These are phyloP conservation scores for Stentor roeselii DNA, from an alignment of 73 alveolate genomes.

Conservation along the genomic window DNA sequence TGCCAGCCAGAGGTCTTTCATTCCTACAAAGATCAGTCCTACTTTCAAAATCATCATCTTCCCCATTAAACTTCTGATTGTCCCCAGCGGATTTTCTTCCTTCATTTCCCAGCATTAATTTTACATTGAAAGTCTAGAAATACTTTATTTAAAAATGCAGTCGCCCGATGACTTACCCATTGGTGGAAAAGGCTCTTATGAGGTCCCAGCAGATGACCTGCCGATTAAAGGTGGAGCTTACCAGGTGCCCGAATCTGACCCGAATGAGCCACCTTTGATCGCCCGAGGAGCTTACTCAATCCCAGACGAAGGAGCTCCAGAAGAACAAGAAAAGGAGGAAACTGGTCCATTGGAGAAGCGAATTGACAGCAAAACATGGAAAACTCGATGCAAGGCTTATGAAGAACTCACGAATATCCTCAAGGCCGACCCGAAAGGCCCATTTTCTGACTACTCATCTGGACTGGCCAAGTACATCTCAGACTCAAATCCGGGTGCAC, in stretches of 20 bases:
- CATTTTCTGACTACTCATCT: conserved; percentile 48
- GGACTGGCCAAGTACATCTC: conserved; percentile 50
- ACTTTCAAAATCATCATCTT: background rate
- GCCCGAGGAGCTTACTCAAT: background rate
- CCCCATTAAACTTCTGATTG: background rate
- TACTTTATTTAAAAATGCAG: conserved; percentile 6
- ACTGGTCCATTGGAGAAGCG: conserved; percentile 51
- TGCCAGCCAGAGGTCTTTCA: conserved; percentile 8
- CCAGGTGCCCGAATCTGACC: background rate
- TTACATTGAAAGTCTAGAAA: background rate
- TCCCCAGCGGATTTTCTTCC: background rate
- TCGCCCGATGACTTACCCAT: background rate
- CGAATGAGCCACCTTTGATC: background rate
- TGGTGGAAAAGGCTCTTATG: background rate
- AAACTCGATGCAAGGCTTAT: conserved; percentile 47
- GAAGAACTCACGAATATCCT: conserved; percentile 58
- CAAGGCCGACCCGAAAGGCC: conserved; percentile 33
- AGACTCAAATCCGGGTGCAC: conserved; percentile 68
- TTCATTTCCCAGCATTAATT: background rate
- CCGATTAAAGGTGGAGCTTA: background rate
- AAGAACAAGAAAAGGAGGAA: conserved; percentile 23
- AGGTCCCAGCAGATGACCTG: background rate
- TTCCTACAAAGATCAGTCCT: background rate
- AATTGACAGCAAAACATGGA: conserved; percentile 49
- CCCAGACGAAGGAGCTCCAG: conserved; percentile 31